Percentiles rank a stretch among this genome's conserved stretches.
phyloP scores from a whole-genome alignment of 441 rosid species.

The Flueggea neowawraea region DNA sequence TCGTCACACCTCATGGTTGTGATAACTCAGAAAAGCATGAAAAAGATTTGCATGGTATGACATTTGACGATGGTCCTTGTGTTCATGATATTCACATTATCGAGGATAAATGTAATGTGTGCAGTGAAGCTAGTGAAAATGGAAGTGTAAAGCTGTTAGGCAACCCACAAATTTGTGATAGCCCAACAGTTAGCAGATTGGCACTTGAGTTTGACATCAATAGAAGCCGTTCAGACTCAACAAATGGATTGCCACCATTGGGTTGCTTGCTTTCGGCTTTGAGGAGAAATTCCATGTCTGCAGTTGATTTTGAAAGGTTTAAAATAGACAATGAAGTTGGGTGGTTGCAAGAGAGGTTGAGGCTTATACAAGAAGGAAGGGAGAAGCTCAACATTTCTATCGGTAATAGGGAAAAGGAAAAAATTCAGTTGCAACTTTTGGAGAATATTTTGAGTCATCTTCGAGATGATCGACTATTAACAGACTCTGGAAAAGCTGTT shows the following conservation, averaged over 20 bases:
- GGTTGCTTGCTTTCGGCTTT: conserved; percentile 31
- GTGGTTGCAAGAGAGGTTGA: conserved; percentile 64
- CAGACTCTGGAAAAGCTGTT: conserved; percentile 30
- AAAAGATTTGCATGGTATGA: conserved; percentile 18
- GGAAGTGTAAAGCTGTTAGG: conserved; percentile 11
- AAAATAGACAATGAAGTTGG: conserved; percentile 78
- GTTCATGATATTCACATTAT: conserved; percentile 46
- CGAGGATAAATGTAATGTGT: conserved; percentile 22
- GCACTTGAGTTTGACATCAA: conserved; percentile 25
- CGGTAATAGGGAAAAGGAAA: conserved; percentile 30
- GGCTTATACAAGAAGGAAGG: conserved; percentile 59
- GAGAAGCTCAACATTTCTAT: conserved; percentile 43
- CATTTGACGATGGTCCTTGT: conserved; percentile 13
- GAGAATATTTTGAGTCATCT: conserved; percentile 39
- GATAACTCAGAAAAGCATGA: conserved; percentile 19
- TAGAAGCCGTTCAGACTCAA: conserved; percentile 48
- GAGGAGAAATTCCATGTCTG: conserved; percentile 76
- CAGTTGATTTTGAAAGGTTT: conserved; percentile 60
- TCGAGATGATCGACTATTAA: conserved; percentile 24
- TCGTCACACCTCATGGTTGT: conserved; percentile 18
- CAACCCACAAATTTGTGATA: conserved; percentile 13
- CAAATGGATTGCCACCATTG: conserved; percentile 29
- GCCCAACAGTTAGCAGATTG: conserved; percentile 18
- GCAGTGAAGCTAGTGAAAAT: conserved; percentile 23
- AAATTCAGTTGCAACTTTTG: conserved; percentile 34